Conservation (phyloP, 108 stramenopile species). For the Licmophora abbreviata region DNA sequence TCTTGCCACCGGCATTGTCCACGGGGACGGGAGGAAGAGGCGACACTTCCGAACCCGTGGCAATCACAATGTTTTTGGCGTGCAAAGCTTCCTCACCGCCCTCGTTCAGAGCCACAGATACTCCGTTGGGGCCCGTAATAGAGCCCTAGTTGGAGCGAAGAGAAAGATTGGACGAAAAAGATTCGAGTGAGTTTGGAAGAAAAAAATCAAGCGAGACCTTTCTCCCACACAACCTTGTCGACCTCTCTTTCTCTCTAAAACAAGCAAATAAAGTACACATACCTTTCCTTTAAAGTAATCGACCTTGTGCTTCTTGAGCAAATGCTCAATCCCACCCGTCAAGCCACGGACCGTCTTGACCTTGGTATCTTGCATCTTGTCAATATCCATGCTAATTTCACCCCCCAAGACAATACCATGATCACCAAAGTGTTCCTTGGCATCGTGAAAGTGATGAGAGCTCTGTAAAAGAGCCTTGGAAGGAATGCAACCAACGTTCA, state of each 20-base stretch:
- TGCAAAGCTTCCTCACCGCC: constrained; percentile 76
- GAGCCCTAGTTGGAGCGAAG: constrained; percentile 42
- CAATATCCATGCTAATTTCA: constrained; percentile 85
- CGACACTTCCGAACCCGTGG: constrained; percentile 96
- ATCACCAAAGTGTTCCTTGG: constrained; percentile 89
- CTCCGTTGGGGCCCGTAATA: constrained; percentile 75
- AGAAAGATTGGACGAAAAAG: neutral
- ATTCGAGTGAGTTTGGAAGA: neutral
- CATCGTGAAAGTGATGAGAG: constrained; percentile 94
- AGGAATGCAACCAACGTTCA: constrained; percentile 99
- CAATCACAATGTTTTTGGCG: constrained; percentile 96
- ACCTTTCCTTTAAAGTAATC: constrained; percentile 92
- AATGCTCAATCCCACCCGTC: constrained; percentile 97
- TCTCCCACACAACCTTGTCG: too few relatives aligned
- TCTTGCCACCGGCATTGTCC: constrained; percentile 92
- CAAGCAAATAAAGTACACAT: too few relatives aligned
- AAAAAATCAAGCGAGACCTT: neutral
- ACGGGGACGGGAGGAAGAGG: constrained; percentile 97
- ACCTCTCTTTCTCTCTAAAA: too few relatives aligned
- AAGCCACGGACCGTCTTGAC: constrained; percentile 88
- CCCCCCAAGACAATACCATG: constrained; percentile 83
- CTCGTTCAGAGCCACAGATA: constrained; percentile 76
- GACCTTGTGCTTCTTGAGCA: constrained; percentile 98
- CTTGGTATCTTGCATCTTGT: constrained; percentile 90
- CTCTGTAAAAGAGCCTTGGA: constrained; percentile 95